A percentile compares a stretch with the other conserved stretches of the same genome.
phyloP scores from a whole-genome alignment of 78 protist species.

The Cavenderia fasciculata region DNA sequence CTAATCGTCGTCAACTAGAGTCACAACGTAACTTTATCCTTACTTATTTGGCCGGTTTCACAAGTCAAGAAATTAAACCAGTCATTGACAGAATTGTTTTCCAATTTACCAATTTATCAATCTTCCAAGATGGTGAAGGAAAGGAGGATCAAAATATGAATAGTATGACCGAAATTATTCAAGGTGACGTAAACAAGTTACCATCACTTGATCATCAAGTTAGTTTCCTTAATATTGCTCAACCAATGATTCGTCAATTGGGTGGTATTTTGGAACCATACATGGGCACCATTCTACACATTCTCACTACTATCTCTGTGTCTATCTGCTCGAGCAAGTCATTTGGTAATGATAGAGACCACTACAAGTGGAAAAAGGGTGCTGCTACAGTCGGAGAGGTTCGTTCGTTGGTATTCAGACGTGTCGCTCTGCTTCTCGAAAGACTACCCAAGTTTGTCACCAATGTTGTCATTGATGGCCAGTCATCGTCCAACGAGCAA shows the following conservation, averaged over 20 bases:
- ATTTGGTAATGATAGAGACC: not conserved
- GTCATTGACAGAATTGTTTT: not conserved
- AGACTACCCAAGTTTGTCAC: too few relatives aligned
- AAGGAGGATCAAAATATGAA: too few relatives aligned
- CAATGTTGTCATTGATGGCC: slow-evolving; percentile 9
- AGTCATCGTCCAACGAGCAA: not conserved
- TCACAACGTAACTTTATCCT: slow-evolving; percentile 32
- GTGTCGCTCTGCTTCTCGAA: too few relatives aligned
- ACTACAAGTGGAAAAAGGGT: not conserved
- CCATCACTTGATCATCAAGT: slow-evolving; percentile 37
- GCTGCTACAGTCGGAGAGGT: not conserved
- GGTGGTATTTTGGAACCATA: slow-evolving; percentile 7
- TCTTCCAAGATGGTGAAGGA: too few relatives aligned
- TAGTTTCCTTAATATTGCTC: slow-evolving; percentile 46
- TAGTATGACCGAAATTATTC: too few relatives aligned
- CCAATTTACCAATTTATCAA: slow-evolving; percentile 11
- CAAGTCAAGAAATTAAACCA: slow-evolving; percentile 15
- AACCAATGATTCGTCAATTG: slow-evolving; percentile 25
- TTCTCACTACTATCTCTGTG: not conserved
- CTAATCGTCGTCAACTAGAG: not conserved
- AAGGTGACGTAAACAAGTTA: too few relatives aligned
- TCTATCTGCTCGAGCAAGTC: not conserved
- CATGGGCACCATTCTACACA: slow-evolving; percentile 1
- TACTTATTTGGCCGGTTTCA: slow-evolving; percentile 48
- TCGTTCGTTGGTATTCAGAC: slow-evolving; percentile 1